Base-by-base conservation (phyloP, 805 yeast genomes). In the Ogataea nitratoaversa region DNA sequence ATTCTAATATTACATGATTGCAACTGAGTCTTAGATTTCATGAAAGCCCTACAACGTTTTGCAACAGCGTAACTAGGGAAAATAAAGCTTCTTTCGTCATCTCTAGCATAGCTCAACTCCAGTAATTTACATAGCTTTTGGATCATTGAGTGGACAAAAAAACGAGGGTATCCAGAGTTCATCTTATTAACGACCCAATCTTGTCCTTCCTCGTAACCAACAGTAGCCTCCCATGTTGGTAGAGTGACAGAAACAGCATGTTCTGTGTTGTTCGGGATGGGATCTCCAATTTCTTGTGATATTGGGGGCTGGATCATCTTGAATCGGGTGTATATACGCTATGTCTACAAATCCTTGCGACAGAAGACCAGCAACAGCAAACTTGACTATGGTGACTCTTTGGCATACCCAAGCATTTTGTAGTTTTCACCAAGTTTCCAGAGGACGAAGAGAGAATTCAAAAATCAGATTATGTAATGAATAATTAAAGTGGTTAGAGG, bases 181-280 rank as follows among this genome's bases (percentile, higher is more conserved):
- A 91, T 84, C 57, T 79, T 78, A 34, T 68, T 64, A 14, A 82
- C 81, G 4, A 89, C 87, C 84, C 88, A 80, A 17, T 75, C 80
- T 53, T 85, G 82, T 16, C 96, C 95, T 60, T 86, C 93, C 59
- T 89, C 96, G 56, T 93, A 93, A 3, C 88, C 96, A 1, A 93
- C 84, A 4, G 84, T 87, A 33, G 95, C 88, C 36, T 78, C 84
- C 99, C 98, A 93, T 0, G 96, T 85, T 7, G 99, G 99, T 25
- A 91, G 71, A 2, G 95, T 85, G 34, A 91, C 97, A 11, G 96
- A 86, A 2, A 91, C 96, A 0, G 97, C 96, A 62, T 93, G 98
- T 3, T 83, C 80, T 0, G 95, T 83, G 59, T 87, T 82, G 44
- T 85, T 82, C 3, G 99, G 97, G 43, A 93, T 90, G 2, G 96